Base-by-base conservation (phyloP, 306 rosid species). In the Vigna unguiculata region DNA sequence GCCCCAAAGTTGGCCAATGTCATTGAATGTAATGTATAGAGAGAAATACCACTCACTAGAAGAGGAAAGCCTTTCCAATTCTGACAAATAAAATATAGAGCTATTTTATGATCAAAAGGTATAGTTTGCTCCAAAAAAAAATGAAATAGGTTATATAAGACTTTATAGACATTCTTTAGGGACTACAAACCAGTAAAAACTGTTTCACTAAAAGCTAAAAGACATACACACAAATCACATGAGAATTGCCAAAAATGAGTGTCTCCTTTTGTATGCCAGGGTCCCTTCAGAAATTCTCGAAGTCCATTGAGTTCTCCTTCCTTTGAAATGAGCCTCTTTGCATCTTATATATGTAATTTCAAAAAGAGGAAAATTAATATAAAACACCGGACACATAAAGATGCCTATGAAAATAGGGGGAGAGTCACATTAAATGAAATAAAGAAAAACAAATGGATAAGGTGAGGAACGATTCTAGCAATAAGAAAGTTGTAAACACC, bases 1-100 rank as follows among this genome's bases (percentile, higher is more conserved):
- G 90, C 88, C 96, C 98, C 96, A 94, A 28, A 94, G 95, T 86
- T 92, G 98, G 78, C 96, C 98, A 71, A 97, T 94, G 80, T 92
- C 93, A 32, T 97, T 94, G 85, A n/a, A n/a, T n/a, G n/a, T n/a
- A 94, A 94, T 67, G 95, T 93, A 75, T 94, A 97, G 60, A 97
- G 97, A 72, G 97, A 96, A 78, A 94, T 95, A 65, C 98, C 98
- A 66, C 97, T 90, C 49, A 94, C 98, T 82, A 92, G 78, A 53
- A 84, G 83, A 76, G 98, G 98, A 86, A 89, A 94, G 28, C 97
- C 95, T 65, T 84, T 94, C 81, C 84, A 76, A 82, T 90, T 86
- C 98, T 94, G 93, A 73, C 68, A 71, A 75, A 83, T 46, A 76
- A 83, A n/a, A n/a, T n/a, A 79, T 12, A 48, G 49, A 66, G 40